phyloP scores from a whole-genome alignment of 305 asterid species.

The Fraxinus nigra region DNA sequence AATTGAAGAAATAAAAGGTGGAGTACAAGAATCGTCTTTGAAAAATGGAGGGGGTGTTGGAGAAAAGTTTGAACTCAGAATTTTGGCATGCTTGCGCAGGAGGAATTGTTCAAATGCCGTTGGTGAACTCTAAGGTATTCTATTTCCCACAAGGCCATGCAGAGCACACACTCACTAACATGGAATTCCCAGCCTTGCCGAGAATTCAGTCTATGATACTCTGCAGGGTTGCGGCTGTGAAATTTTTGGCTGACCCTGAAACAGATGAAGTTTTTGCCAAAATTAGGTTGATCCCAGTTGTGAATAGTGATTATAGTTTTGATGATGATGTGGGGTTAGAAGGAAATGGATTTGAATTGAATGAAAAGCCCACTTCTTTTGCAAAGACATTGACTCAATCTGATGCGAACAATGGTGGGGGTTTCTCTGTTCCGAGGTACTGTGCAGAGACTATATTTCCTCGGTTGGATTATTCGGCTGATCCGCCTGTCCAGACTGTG shows the following conservation, averaged over 20 bases:
- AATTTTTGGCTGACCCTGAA: conserved; percentile 64
- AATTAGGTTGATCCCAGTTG: conserved; percentile 50
- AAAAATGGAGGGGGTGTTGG: conserved; percentile 46
- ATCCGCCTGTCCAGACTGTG: conserved; percentile 69
- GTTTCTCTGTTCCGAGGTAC: conserved; percentile 72
- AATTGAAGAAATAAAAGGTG: conserved; percentile 19
- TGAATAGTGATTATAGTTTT: conserved; percentile 32
- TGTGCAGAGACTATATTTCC: conserved; percentile 80
- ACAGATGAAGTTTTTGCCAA: conserved; percentile 64
- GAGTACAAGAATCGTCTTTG: conserved; percentile 16
- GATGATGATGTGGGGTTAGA: conserved; percentile 31
- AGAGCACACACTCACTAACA: conserved; percentile 63
- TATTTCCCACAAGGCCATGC: conserved; percentile 86
- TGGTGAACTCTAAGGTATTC: conserved; percentile 62
- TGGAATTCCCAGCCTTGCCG: conserved; percentile 67
- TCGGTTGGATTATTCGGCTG: conserved; percentile 50
- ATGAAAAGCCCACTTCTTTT: conserved; percentile 42
- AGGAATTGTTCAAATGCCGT: conserved; percentile 76
- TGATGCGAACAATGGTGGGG: conserved; percentile 72
- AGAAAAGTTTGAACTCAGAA: conserved; percentile 59
- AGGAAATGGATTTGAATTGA: conserved; percentile 28
- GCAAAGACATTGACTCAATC: conserved; percentile 67
- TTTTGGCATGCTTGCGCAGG: conserved; percentile 96
- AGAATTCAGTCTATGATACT: conserved; percentile 61
- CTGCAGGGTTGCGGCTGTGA: conserved; percentile 68